These are phyloP conservation scores for Brasilioporus rufonigricans DNA, from an alignment of 768 basidiomycete genomes.

Conservation along the genomic window DNA sequence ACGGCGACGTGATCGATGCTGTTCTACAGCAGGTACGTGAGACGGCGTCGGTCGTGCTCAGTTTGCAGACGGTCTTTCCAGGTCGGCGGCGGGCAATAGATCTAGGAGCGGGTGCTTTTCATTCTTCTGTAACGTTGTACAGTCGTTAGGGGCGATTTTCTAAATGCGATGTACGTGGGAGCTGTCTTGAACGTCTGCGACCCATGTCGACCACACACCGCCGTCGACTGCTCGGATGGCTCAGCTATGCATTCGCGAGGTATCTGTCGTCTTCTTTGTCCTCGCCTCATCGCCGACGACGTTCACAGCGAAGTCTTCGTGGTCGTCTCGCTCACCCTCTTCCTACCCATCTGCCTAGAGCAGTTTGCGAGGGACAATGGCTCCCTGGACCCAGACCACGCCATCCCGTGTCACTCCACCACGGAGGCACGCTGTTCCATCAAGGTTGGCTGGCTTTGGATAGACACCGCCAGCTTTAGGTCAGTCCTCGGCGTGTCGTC, in stretches of 20 bases:
- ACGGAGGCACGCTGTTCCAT: slow-evolving; percentile 63
- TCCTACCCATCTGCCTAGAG: slow-evolving; percentile 79
- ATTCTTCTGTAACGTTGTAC: not conserved
- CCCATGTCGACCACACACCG: slow-evolving; percentile 4
- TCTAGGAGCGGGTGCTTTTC: no score
- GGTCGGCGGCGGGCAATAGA: slow-evolving; percentile 19
- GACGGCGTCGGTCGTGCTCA: not conserved
- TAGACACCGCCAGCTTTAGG: slow-evolving; percentile 93
- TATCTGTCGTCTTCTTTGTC: slow-evolving; percentile 15
- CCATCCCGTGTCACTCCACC: slow-evolving; percentile 47
- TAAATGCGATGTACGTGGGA: slow-evolving; percentile 2
- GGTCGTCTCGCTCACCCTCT: slow-evolving; percentile 75
- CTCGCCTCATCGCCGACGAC: not conserved
- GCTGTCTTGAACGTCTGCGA: not conserved
- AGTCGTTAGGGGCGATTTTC: not conserved
- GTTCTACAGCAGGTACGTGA: slow-evolving; percentile 51
- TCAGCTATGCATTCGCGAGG: slow-evolving; percentile 87
- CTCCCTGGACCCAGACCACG: slow-evolving; percentile 66
- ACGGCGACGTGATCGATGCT: slow-evolving; percentile 62
- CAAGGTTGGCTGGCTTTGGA: slow-evolving; percentile 78
- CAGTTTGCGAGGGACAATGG: slow-evolving; percentile 93
- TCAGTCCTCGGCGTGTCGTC: slow-evolving; percentile 22
- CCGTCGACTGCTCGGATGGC: slow-evolving; percentile 64
- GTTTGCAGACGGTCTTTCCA: slow-evolving; percentile 3
- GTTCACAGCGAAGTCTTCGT: slow-evolving; percentile 72